Conservation (phyloP, 1,284 basidiomycete genomes). For the Mycena sp. region DNA sequence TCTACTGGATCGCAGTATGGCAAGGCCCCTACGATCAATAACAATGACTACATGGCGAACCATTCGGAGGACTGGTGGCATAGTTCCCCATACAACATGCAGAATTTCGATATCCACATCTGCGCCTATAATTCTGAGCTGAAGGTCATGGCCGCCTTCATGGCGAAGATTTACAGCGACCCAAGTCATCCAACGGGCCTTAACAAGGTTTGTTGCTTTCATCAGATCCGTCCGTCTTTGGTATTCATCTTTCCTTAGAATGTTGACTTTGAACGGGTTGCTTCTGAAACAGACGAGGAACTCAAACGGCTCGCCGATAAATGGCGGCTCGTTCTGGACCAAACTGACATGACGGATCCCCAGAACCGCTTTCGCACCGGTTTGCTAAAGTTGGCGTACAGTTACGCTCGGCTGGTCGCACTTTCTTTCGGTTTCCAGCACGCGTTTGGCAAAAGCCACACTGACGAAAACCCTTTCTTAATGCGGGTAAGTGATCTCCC, state of each 20-base stretch:
- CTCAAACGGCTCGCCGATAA: conserved; percentile 59
- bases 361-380: conserved; percentile 70
- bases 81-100: conserved; percentile 71
- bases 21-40: conserved; percentile 78
- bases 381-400: conserved; percentile 70
- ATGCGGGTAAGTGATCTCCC: conserved; percentile 59
- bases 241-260: conserved; percentile 49
- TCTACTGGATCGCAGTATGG: conserved; percentile 86
- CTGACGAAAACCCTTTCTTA: conserved; percentile 71
- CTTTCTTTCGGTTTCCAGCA: conserved; percentile 83
- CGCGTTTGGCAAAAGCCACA: conserved; percentile 65
- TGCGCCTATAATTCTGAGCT: conserved; percentile 80
- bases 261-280: conserved; percentile 69
- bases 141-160: conserved; percentile 68
- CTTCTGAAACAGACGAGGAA: conserved; percentile 72
- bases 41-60: conserved; percentile 78
- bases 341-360: conserved; percentile 59
- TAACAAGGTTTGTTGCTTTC: conserved; percentile 61
- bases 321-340: conserved; percentile 64
- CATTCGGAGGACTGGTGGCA: conserved; percentile 82
- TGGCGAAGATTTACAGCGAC: conserved; percentile 73
- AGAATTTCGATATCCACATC: conserved; percentile 79
- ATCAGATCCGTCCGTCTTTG: neutral
- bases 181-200: conserved; percentile 77
- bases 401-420: conserved; percentile 73